Conservation (phyloP, 78 protist genomes). For the Cavenderia fasciculata region DNA sequence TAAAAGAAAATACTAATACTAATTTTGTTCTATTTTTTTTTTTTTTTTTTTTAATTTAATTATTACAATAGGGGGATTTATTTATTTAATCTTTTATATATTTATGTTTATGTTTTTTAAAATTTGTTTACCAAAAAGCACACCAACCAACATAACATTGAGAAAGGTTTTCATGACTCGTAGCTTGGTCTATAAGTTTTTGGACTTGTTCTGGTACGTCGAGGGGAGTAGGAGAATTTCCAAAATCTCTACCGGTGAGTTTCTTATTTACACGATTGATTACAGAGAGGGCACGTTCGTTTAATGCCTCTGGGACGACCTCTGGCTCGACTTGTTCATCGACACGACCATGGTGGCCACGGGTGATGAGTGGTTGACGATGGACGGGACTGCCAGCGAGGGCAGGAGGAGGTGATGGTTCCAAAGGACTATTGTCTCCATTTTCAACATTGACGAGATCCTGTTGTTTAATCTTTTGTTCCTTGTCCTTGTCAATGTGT, state of each 20-base stretch:
- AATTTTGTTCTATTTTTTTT: neutral
- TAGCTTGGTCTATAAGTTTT: conserved; percentile 94
- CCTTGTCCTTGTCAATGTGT: conserved; percentile 22
- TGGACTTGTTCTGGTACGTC: conserved; percentile 91
- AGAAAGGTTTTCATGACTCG: conserved; percentile 95
- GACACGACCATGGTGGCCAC: conserved; percentile 31
- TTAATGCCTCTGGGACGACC: conserved; percentile 64
- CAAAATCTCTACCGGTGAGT: conserved; percentile 94
- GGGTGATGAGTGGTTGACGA: conserved; percentile 24
- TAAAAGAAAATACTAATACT: neutral
- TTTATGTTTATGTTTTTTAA: neutral
- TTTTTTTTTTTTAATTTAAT: too few relatives aligned
- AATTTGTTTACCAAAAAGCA: conserved; percentile 83
- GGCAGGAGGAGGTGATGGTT: conserved; percentile 20
- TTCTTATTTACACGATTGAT: conserved; percentile 94
- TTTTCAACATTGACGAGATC: conserved; percentile 17
- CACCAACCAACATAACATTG: conserved; percentile 99
- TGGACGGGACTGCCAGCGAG: conserved; percentile 22
- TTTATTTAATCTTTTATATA: neutral
- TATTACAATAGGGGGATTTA: neutral
- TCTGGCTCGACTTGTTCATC: conserved; percentile 71
- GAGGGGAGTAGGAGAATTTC: conserved; percentile 40
- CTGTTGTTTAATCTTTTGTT: conserved; percentile 3
- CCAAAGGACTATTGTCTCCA: neutral
- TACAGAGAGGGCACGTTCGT: conserved; percentile 88